A percentile compares a stretch with the other conserved stretches of the same genome.
These are phyloP conservation scores for Paracoccidioides brasiliensis DNA, from an alignment of 2,329 filamentous ascomycete species.

Conservation along the genomic window DNA sequence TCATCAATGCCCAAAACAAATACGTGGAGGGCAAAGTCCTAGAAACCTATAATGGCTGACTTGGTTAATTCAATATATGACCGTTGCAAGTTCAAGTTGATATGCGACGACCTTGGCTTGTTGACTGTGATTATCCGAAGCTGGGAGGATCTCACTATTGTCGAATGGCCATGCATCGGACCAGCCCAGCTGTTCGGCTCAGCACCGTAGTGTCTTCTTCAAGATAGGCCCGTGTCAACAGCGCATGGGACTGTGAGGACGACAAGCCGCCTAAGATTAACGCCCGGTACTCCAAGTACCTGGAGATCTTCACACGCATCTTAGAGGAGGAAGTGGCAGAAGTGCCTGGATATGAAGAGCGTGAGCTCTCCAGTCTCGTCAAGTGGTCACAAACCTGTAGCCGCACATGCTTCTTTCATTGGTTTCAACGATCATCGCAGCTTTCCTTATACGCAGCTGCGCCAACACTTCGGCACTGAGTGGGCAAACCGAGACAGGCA, in stretches of 20 bases:
- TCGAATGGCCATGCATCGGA: constrained; percentile 28
- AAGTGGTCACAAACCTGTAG: constrained; percentile 24
- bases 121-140: constrained; percentile 27
- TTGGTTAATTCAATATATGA: constrained; percentile 17
- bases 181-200: constrained; percentile 27
- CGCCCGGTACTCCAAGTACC: constrained; percentile 17
- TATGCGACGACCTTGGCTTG: constrained; percentile 27
- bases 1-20: constrained; percentile 19
- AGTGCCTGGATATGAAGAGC: constrained; percentile 14
- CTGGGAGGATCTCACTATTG: constrained; percentile 22
- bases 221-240: constrained; percentile 21
- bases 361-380: constrained; percentile 22
- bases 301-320: constrained; percentile 20
- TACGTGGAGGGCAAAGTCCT: constrained; percentile 20
- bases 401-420: constrained; percentile 23
- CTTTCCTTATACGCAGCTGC: constrained; percentile 22
- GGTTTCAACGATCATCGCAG: constrained; percentile 21
- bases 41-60: constrained; percentile 15
- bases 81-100: constrained; percentile 23
- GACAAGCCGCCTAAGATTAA: constrained; percentile 15
- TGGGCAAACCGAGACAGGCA: constrained; percentile 14
- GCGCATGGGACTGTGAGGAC: constrained; percentile 15
- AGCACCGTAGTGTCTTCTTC: constrained; percentile 27
- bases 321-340: constrained; percentile 23
- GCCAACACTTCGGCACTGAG: constrained; percentile 13